phyloP scores from a whole-genome alignment of 768 basidiomycete species.

The Suillus subluteus region DNA sequence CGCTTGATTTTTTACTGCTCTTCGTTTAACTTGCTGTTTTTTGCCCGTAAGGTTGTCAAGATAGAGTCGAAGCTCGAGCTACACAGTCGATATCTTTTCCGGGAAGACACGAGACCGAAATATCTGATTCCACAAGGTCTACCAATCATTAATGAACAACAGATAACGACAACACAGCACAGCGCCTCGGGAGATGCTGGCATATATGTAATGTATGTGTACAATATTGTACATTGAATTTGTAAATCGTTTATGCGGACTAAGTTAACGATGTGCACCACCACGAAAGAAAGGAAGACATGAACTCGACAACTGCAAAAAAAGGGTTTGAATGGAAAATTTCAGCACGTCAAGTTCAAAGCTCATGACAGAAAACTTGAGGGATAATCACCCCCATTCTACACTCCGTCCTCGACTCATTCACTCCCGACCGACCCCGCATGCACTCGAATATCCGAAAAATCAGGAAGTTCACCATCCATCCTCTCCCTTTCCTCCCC shows the following conservation, averaged over 20 bases:
- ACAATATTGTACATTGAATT: neutral
- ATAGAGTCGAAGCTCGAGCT: no score
- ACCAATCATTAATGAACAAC: neutral
- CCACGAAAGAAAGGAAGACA: neutral
- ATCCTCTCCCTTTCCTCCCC: constrained; percentile 10
- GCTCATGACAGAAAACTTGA: neutral
- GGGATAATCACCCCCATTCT: neutral
- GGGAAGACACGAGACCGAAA: no score
- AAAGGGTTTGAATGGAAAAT: neutral
- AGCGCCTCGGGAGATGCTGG: neutral
- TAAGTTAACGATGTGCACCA: neutral
- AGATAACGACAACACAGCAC: neutral
- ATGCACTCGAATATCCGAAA: constrained; percentile 23
- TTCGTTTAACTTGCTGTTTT: no score
- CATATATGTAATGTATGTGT: neutral
- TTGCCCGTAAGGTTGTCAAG: no score
- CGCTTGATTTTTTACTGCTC: no score
- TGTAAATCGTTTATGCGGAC: neutral
- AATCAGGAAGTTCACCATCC: constrained; percentile 17
- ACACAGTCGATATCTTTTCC: no score
- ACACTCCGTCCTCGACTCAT: neutral
- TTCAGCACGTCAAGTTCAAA: neutral
- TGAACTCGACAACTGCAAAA: neutral
- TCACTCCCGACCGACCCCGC: constrained; percentile 49
- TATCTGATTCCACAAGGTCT: neutral